Evolutionary conservation across 2,329 filamentous ascomycete species (phyloP), one percentile per base, ranked within the genome.

Genomic region (Shiraia sp.): DNA sequence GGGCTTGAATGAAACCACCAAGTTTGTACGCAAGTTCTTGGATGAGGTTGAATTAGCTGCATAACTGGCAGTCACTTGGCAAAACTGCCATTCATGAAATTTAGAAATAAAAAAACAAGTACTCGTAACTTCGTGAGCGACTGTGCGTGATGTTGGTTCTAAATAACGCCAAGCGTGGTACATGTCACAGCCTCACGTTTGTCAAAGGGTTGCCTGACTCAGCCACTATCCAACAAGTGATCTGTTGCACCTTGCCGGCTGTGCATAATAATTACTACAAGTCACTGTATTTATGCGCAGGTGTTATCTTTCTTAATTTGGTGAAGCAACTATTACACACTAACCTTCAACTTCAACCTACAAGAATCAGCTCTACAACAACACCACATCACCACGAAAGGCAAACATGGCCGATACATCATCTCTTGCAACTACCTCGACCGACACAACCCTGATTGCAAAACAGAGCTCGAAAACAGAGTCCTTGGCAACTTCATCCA

Each of bases 21-120:
- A 74, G 41, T 84, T 82, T 51, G 74, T 84, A 70, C 73, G 76
- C 52, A 79, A 78, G 55, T 74, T 75, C 29, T 77, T 76, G 54
- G 78, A 81, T 45, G 74, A 78, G 53, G 61, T 83, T 3, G 69
- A 71, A 13, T 34, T 73, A 16, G 65, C 64, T 2, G 57, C 59
- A 26, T 68, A 57, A 36, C 28, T 19, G 22, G n/a, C 25, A 17
- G 10, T 7, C 15, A 19, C n/a, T n/a, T n/a, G n/a, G n/a, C n/a
- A n/a, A n/a, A n/a, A n/a, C n/a, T n/a, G n/a, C n/a, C n/a, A n/a
- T n/a, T n/a, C n/a, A n/a, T n/a, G n/a, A n/a, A n/a, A n/a, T n/a
- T n/a, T n/a, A n/a, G n/a, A n/a, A n/a, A n/a, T n/a, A n/a, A n/a
- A n/a, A n/a, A n/a, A n/a, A n/a, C 15, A 10, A 24, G n/a, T 3